These are phyloP conservation scores for Fusarium euwallaceae DNA, from an alignment of 2,329 filamentous ascomycete species.

Conservation along the genomic window DNA sequence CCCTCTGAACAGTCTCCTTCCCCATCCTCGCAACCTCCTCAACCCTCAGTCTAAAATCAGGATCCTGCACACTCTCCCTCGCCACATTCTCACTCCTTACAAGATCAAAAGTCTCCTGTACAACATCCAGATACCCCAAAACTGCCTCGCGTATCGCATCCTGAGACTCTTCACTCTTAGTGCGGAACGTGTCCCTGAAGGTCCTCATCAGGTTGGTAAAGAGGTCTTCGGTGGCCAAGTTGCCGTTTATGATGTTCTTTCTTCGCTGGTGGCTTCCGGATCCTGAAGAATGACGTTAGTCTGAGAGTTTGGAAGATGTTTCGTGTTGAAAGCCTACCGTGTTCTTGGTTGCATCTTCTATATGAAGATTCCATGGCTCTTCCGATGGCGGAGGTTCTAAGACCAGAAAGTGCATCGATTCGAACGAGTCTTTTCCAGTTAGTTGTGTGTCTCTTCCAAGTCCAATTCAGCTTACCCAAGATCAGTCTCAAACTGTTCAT, in stretches of 20 bases:
- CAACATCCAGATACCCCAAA: slow-evolving; percentile 41
- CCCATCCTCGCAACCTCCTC: slow-evolving; percentile 16
- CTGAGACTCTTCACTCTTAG: slow-evolving; percentile 41
- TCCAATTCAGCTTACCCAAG: background rate
- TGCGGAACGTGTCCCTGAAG: slow-evolving; percentile 43
- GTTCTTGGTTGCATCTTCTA: slow-evolving; percentile 46
- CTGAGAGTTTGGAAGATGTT: too few relatives aligned
- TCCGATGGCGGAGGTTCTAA: slow-evolving; percentile 55
- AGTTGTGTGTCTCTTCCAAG: background rate
- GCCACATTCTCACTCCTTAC: slow-evolving; percentile 54
- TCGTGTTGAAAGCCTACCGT: slow-evolving; percentile 41
- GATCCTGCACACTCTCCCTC: slow-evolving; percentile 53
- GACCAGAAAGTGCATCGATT: slow-evolving; percentile 51
- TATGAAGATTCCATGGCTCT: slow-evolving; percentile 54
- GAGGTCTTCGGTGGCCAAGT: slow-evolving; percentile 43
- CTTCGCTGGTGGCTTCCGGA: slow-evolving; percentile 49
- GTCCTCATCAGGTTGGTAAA: slow-evolving; percentile 49
- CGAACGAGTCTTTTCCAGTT: slow-evolving; percentile 43
- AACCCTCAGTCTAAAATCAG: slow-evolving; percentile 51
- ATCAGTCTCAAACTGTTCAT: slow-evolving; percentile 40
- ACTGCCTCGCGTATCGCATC: slow-evolving; percentile 31
- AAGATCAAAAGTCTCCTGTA: slow-evolving; percentile 52
- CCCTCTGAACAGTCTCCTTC: slow-evolving; percentile 13
- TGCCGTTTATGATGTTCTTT: slow-evolving; percentile 51
- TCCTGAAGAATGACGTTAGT: slow-evolving; percentile 43